A percentile compares a stretch with the other conserved stretches of the same genome.
phyloP scores from a whole-genome alignment of 2,329 filamentous ascomycete genomes.

The Fusarium buxicola region DNA sequence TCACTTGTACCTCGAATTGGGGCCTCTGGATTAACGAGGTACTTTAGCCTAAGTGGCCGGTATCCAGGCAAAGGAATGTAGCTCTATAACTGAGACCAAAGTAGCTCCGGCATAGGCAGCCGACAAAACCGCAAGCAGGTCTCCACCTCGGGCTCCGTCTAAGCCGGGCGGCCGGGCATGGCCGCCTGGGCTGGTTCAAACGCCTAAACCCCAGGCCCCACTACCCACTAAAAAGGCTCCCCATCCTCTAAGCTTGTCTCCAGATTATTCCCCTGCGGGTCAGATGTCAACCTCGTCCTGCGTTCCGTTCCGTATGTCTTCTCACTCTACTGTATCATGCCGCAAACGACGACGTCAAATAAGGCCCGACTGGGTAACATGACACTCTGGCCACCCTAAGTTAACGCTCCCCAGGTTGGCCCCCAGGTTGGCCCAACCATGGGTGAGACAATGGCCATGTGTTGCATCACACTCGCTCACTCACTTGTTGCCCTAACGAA shows the following conservation, averaged over 20 bases:
- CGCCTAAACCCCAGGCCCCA: conserved; percentile 20
- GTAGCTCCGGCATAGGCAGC: conserved; percentile 33
- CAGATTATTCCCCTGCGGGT: conserved; percentile 30
- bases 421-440: conserved; percentile 23
- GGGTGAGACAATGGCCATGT: conserved; percentile 31
- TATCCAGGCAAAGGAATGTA: conserved; percentile 17
- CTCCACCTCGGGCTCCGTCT: conserved; percentile 29
- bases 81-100: conserved; percentile 12
- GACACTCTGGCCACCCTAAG: conserved; percentile 12
- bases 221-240: conserved; percentile 36
- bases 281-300: conserved; percentile 34
- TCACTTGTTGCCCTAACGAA: no score
- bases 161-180: conserved; percentile 34
- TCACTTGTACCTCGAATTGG: no score
- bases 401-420: neutral
- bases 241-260: conserved; percentile 13
- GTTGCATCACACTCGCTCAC: neutral
- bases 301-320: conserved; percentile 8
- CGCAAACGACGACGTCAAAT: conserved; percentile 22
- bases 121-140: conserved; percentile 37
- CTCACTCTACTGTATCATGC: conserved; percentile 27
- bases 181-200: conserved; percentile 21
- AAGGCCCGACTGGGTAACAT: conserved; percentile 42
- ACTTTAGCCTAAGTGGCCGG: neutral
- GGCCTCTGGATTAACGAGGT: neutral